Percentiles rank a stretch among this genome's conserved stretches.
These are phyloP conservation scores for Gaeumannomyces sp. DNA, from an alignment of 2,329 filamentous ascomycete species.

Conservation along the genomic window DNA sequence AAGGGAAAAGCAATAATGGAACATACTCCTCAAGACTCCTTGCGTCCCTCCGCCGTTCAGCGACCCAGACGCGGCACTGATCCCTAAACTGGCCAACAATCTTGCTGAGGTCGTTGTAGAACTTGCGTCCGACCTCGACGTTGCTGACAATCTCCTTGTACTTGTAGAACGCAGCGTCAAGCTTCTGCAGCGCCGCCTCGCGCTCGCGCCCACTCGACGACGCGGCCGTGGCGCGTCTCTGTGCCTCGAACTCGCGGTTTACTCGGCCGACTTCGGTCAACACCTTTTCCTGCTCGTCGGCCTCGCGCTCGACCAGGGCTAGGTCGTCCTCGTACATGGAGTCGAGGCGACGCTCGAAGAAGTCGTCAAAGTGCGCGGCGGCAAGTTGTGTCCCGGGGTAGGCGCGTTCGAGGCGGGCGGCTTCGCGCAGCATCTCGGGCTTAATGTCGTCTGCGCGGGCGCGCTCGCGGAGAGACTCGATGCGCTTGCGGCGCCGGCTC, in stretches of 20 bases:
- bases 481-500: constrained; percentile 69
- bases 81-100: constrained; percentile 81
- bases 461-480: constrained; percentile 72
- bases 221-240: constrained; percentile 59
- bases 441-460: constrained; percentile 85
- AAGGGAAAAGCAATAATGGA: constrained; percentile 12
- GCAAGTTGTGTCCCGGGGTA: constrained; percentile 81
- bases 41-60: constrained; percentile 75
- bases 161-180: constrained; percentile 89
- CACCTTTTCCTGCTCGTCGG: constrained; percentile 68
- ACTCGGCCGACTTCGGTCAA: constrained; percentile 64
- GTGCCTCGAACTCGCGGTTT: constrained; percentile 71
- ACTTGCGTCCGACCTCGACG: constrained; percentile 84
- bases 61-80: constrained; percentile 68
- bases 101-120: constrained; percentile 91
- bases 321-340: constrained; percentile 72
- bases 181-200: constrained; percentile 76
- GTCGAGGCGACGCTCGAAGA: constrained; percentile 78
- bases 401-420: constrained; percentile 76
- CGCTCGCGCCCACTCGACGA: constrained; percentile 58
- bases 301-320: constrained; percentile 64
- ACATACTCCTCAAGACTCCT: constrained; percentile 67
- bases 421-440: constrained; percentile 73
- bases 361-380: constrained; percentile 82
- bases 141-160: constrained; percentile 96